These are phyloP conservation scores for Dendryphion nanum DNA, from an alignment of 2,329 filamentous ascomycete species.

Conservation along the genomic window DNA sequence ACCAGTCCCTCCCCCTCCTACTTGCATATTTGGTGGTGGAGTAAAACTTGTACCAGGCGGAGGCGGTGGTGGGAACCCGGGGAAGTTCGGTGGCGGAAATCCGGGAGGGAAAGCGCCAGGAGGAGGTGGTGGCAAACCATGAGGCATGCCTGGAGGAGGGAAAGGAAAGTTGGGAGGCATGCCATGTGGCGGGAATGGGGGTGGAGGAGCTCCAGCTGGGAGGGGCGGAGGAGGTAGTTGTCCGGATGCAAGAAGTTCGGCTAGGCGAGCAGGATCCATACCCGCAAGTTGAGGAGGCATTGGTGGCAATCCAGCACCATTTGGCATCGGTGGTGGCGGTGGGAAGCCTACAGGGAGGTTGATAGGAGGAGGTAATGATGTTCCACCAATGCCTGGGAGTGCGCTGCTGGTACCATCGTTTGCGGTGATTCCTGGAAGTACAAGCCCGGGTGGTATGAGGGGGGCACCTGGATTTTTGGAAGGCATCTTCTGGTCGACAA, in stretches of 20 bases:
- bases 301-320: conserved; percentile 16
- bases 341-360: conserved; percentile 40
- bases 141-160: conserved; percentile 21
- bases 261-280: conserved; percentile 25
- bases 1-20: conserved; percentile 25
- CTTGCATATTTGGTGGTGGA: conserved; percentile 14
- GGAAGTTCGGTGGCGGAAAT: conserved; percentile 30
- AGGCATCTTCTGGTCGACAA: conserved; percentile 86
- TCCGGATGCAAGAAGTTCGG: conserved; percentile 33
- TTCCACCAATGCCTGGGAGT: conserved; percentile 50
- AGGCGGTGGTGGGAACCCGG: conserved; percentile 34
- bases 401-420: conserved; percentile 46
- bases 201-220: conserved; percentile 19
- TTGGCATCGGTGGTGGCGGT: conserved; percentile 30
- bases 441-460: conserved; percentile 61
- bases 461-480: conserved; percentile 55
- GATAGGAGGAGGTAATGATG: conserved; percentile 22
- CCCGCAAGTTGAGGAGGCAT: conserved; percentile 12
- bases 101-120: conserved; percentile 22
- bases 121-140: conserved; percentile 39
- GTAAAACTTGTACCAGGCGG: conserved; percentile 21
- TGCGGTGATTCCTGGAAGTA: conserved; percentile 30
- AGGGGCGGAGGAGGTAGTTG: conserved; percentile 30
- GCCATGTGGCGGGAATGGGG: conserved; percentile 19
- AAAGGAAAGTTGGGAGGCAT: conserved; percentile 20